Conservation (phyloP, 306 rosid species). For the Cyclanthera cordifolia region DNA sequence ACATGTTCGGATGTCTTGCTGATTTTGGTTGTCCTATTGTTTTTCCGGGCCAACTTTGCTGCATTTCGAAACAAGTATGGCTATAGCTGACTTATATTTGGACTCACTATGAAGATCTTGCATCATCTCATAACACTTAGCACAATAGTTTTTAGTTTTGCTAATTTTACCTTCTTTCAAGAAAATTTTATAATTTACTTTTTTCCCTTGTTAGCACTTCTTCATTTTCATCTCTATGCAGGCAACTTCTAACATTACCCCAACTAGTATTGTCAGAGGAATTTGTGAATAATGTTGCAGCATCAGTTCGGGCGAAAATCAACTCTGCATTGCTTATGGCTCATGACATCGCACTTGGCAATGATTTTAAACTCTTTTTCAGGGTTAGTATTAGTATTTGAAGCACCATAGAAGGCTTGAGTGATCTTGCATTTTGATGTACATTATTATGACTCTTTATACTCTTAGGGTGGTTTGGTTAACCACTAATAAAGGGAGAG, state of each 20-base stretch:
- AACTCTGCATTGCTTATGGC: constrained; percentile 73
- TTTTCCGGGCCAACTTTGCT: constrained; percentile 64
- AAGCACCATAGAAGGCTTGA: not conserved
- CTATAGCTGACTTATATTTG: constrained; percentile 8
- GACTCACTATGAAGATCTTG: not conserved
- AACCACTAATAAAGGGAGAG: no score
- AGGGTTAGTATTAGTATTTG: constrained; percentile 37
- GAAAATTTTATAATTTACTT: not conserved
- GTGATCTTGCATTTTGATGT: not conserved
- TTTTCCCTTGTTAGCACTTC: not conserved
- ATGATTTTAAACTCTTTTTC: constrained; percentile 72
- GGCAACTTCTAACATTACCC: constrained; percentile 56
- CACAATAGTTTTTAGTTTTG: not conserved
- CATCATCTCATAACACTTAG: not conserved
- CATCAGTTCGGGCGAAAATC: constrained; percentile 82
- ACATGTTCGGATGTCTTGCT: constrained; percentile 84
- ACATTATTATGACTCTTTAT: not conserved
- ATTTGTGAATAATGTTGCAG: constrained; percentile 80
- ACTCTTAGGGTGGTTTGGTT: no score
- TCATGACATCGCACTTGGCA: constrained; percentile 89
- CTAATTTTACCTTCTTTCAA: not conserved
- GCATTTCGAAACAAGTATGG: constrained; percentile 55
- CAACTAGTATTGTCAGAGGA: constrained; percentile 88
- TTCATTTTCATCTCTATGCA: constrained; percentile 24
- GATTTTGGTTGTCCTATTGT: constrained; percentile 54